These are phyloP conservation scores for Mycena maculata DNA, from an alignment of 768 basidiomycete species.

Conservation along the genomic window DNA sequence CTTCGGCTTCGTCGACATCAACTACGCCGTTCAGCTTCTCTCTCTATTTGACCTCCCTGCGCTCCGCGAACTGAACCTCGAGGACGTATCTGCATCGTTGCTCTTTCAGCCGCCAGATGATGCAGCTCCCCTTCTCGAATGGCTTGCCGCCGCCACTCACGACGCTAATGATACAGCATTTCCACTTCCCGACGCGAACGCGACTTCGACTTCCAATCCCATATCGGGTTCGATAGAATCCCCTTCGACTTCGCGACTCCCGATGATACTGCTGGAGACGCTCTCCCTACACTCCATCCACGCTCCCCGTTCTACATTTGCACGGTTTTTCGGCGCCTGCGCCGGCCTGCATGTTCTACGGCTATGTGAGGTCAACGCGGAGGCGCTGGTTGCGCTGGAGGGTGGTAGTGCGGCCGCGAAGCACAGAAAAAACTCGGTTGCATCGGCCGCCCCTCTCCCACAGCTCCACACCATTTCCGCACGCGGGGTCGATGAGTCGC, in stretches of 20 bases:
- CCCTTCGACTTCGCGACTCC: slow-evolving; percentile 34
- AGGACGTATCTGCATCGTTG: slow-evolving; percentile 58
- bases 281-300: slow-evolving; percentile 48
- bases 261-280: slow-evolving; percentile 39
- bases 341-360: slow-evolving; percentile 40
- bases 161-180: not conserved
- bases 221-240: not conserved
- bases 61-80: slow-evolving; percentile 53
- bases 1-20: slow-evolving; percentile 58
- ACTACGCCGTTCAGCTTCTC: slow-evolving; percentile 52
- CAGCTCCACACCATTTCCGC: slow-evolving; percentile 6
- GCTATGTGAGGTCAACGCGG: slow-evolving; percentile 38
- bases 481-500: not conserved
- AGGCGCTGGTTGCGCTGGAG: slow-evolving; percentile 37
- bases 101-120: slow-evolving; percentile 48
- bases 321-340: slow-evolving; percentile 43
- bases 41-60: slow-evolving; percentile 52
- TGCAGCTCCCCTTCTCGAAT: slow-evolving; percentile 50
- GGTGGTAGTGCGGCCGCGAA: too few relatives aligned
- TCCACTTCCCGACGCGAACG: not conserved
- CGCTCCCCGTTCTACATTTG: slow-evolving; percentile 35
- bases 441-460: slow-evolving; percentile 5
- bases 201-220: not conserved
- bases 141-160: slow-evolving; percentile 36
- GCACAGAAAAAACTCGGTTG: too few relatives aligned